Evolutionary conservation across 1,139 yeast species (phyloP).

Genomic region (Taphrina confusa): DNA sequence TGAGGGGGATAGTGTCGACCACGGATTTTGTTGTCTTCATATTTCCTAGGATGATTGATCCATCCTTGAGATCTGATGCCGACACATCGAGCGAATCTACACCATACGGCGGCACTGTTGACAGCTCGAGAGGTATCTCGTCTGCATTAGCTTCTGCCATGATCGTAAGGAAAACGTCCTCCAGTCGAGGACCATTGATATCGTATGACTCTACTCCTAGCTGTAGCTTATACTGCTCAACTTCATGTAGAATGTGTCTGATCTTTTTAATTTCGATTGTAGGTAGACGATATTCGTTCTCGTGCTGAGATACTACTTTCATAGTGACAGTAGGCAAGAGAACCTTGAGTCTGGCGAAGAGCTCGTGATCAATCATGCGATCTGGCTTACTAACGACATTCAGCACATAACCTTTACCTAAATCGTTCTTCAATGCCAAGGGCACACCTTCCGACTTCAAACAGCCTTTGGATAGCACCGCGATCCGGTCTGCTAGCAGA

Average conservation of each 20-base stretch:
- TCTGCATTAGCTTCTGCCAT: conserved; percentile 42
- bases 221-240: conserved; percentile 2
- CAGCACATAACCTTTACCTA: conserved; percentile 46
- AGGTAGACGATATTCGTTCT: conserved; percentile 7
- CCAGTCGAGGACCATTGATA: conserved; percentile 47
- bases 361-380: background rate
- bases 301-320: conserved; percentile 4
- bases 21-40: conserved; percentile 7
- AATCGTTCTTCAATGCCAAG: conserved; percentile 45
- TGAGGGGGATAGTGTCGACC: background rate
- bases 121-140: background rate
- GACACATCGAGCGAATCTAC: background rate
- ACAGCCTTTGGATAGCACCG: conserved; percentile 46
- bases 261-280: background rate
- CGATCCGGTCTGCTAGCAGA: conserved; percentile 47
- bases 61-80: background rate
- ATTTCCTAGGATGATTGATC: background rate
- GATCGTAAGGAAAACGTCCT: conserved; percentile 46
- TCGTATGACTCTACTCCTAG: conserved; percentile 39
- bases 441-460: conserved; percentile 46
- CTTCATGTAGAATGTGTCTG: background rate
- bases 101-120: background rate
- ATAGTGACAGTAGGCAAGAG: background rate
- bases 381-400: background rate
- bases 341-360: background rate